These are phyloP conservation scores for Aspergillus aculeatus DNA, from an alignment of 2,329 filamentous ascomycete species.

Conservation along the genomic window DNA sequence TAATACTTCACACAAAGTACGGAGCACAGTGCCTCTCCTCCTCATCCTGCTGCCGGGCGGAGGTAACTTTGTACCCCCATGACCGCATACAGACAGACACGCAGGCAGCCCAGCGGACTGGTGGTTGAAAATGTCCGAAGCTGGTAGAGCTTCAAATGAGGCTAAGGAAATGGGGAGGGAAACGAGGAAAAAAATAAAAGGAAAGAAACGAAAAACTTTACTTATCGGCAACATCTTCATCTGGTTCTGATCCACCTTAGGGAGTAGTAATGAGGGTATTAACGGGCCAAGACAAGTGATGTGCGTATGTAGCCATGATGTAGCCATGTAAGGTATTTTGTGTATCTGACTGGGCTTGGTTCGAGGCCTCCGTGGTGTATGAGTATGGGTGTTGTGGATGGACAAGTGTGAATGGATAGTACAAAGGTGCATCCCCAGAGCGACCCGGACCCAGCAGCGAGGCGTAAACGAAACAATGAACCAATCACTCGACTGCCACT, in stretches of 20 bases:
- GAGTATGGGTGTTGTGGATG: constrained; percentile 2
- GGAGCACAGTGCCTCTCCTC: neutral
- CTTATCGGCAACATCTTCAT: neutral
- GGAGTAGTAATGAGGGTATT: neutral
- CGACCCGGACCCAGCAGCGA: neutral
- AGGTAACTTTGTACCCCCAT: neutral
- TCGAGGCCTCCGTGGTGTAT: constrained; percentile 6
- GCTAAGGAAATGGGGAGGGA: neutral
- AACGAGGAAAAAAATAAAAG: too few species aligned
- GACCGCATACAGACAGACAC: neutral
- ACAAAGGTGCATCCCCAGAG: neutral
- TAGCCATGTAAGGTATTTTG: neutral
- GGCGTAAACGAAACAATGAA: neutral
- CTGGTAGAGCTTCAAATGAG: neutral
- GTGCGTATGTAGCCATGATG: neutral
- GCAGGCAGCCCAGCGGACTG: neutral
- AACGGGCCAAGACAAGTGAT: neutral
- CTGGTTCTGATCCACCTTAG: neutral
- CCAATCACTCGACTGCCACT: constrained; percentile 7
- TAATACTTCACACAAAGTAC: constrained; percentile 1
- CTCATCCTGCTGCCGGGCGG: neutral
- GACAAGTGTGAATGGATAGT: constrained; percentile 1
- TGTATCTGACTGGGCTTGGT: neutral
- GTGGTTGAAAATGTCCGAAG: neutral
- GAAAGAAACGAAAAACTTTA: neutral